These are phyloP conservation scores for Posidonia oceanica DNA, from an alignment of 116 monocot species.

Conservation along the genomic window DNA sequence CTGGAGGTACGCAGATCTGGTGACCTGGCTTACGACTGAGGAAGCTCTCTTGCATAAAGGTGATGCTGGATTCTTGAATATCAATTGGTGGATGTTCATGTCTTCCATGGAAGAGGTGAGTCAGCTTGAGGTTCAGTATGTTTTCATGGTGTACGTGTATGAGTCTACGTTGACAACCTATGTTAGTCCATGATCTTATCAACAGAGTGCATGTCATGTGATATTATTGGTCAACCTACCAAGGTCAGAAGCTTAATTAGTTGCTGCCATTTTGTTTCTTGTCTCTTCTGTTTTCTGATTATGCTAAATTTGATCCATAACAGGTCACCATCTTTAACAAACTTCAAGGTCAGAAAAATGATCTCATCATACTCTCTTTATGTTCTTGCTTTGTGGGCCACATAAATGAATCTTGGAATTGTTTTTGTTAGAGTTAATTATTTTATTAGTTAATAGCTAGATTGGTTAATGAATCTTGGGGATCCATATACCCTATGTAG, in stretches of 20 bases:
- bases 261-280: not conserved
- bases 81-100: constrained; percentile 81
- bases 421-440: too few relatives aligned
- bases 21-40: constrained; percentile 72
- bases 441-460: too few relatives aligned
- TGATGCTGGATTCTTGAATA: constrained; percentile 92
- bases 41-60: constrained; percentile 68
- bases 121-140: constrained; percentile 85
- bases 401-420: not conserved
- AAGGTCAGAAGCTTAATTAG: constrained; percentile 31
- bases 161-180: constrained; percentile 92
- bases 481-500: too few relatives aligned
- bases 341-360: constrained; percentile 98
- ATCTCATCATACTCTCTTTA: constrained; percentile 86
- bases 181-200: constrained; percentile 95
- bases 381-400: constrained; percentile 94
- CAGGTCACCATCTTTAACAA: constrained; percentile 92
- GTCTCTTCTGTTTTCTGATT: not conserved
- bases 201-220: constrained; percentile 64
- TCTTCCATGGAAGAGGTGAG: constrained; percentile 83
- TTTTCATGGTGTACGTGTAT: constrained; percentile 98
- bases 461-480: too few relatives aligned
- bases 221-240: constrained; percentile 72
- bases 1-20: constrained; percentile 97
- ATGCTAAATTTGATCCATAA: not conserved